Evolutionary conservation across 352 stramenopile genomes (phyloP).

Genomic region (Pythium graminicola): DNA sequence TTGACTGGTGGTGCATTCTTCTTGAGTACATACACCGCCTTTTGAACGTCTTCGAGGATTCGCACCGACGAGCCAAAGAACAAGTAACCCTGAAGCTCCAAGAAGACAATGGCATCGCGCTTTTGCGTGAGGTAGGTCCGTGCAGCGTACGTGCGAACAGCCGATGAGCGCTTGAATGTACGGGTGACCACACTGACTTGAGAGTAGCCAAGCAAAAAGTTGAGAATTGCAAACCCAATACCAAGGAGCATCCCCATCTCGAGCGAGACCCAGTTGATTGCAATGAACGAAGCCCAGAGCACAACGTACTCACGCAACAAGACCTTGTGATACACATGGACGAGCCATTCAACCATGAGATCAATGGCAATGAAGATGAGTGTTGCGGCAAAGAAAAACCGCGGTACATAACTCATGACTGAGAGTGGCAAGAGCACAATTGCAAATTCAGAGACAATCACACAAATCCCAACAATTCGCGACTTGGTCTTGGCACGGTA

Average conservation of each 20-base stretch:
- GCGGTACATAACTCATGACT: slow-evolving; percentile 93
- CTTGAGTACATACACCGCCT: slow-evolving; percentile 60
- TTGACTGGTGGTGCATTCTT: slow-evolving; percentile 15
- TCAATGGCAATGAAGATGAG: slow-evolving; percentile 97
- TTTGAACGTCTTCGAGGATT: slow-evolving; percentile 76
- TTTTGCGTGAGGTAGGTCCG: slow-evolving; percentile 58
- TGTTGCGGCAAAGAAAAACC: slow-evolving; percentile 96
- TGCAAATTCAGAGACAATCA: slow-evolving; percentile 84
- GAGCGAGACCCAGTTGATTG: slow-evolving; percentile 94
- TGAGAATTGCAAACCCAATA: slow-evolving; percentile 84
- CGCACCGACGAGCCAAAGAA: slow-evolving; percentile 84
- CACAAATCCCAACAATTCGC: slow-evolving; percentile 85
- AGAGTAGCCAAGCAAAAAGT: slow-evolving; percentile 78
- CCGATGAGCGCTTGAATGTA: slow-evolving; percentile 45
- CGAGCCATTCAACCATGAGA: slow-evolving; percentile 96
- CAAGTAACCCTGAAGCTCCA: slow-evolving; percentile 79
- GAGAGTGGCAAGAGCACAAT: slow-evolving; percentile 89
- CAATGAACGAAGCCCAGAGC: slow-evolving; percentile 89
- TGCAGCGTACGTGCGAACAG: slow-evolving; percentile 60
- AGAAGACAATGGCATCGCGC: slow-evolving; percentile 62
- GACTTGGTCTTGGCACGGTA: slow-evolving; percentile 89
- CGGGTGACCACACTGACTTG: slow-evolving; percentile 66
- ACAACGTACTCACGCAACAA: slow-evolving; percentile 90
- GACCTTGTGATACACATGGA: slow-evolving; percentile 79
- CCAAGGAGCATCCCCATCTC: slow-evolving; percentile 94